A percentile compares a stretch with the other conserved stretches of the same genome.
These are phyloP conservation scores for Mycena polygramma DNA, from an alignment of 768 basidiomycete genomes.

Conservation along the genomic window DNA sequence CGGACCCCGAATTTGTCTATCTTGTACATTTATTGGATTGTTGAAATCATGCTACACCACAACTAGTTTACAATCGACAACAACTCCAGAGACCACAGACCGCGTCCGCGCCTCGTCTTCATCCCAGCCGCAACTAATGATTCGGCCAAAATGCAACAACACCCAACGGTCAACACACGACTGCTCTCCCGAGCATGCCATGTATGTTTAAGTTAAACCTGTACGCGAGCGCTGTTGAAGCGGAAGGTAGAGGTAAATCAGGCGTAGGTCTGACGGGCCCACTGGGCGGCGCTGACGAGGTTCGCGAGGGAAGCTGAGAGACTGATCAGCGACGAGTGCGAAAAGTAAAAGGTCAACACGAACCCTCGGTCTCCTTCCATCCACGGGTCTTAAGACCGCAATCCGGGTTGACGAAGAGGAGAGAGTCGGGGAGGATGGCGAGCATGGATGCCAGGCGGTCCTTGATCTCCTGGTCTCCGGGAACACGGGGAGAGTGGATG, in stretches of 20 bases:
- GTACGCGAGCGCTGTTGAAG: conserved; percentile 93
- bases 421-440: conserved; percentile 80
- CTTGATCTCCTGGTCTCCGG: conserved; percentile 92
- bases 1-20: not conserved
- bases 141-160: conserved; percentile 55
- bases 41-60: conserved; percentile 36
- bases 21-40: conserved; percentile 29
- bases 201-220: conserved; percentile 61
- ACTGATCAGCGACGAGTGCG: conserved; percentile 1
- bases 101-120: conserved; percentile 23
- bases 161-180: conserved; percentile 66
- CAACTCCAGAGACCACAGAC: conserved; percentile 15
- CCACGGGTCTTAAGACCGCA: conserved; percentile 99
- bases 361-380: conserved; percentile 96
- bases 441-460: conserved; percentile 91
- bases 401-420: conserved; percentile 96
- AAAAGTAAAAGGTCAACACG: conserved; percentile 25
- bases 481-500: conserved; percentile 99
- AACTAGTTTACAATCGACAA: conserved; percentile 31
- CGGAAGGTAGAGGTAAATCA: conserved; percentile 70
- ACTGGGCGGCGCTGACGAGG: conserved; percentile 92
- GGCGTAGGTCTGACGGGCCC: conserved; percentile 89
- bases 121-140: not conserved
- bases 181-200: conserved; percentile 38
- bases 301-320: conserved; percentile 78